Conservation (phyloP, 2,329 filamentous ascomycete genomes). For the Tolypocladium album region DNA sequence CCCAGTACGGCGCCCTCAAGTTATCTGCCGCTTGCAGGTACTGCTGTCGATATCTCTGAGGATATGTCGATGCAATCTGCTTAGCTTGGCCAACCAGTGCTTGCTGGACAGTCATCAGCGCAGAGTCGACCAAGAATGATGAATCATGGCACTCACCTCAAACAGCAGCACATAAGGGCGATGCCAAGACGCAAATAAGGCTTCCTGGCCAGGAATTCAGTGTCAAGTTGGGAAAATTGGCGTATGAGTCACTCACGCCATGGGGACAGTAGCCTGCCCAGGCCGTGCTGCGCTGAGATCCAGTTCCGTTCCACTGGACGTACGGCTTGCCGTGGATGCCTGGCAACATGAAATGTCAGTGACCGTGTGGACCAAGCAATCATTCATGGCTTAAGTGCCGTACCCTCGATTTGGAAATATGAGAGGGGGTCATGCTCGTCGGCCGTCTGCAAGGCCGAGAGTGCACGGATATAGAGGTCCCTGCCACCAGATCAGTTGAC, state of each 20-base stretch:
- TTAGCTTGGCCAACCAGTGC: slow-evolving; percentile 35
- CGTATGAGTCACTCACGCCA: slow-evolving; percentile 17
- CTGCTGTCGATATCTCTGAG: slow-evolving; percentile 14
- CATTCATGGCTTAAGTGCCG: neutral
- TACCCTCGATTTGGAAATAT: slow-evolving; percentile 39
- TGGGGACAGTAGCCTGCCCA: slow-evolving; percentile 38
- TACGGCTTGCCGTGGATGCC: slow-evolving; percentile 32
- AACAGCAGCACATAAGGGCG: slow-evolving; percentile 42
- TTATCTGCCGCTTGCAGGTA: slow-evolving; percentile 34
- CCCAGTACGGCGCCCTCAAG: slow-evolving; percentile 42
- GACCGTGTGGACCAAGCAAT: neutral
- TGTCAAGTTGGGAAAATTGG: neutral
- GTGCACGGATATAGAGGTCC: slow-evolving; percentile 39
- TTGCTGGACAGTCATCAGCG: slow-evolving; percentile 24
- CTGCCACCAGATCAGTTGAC: slow-evolving; percentile 11
- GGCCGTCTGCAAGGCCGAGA: slow-evolving; percentile 29
- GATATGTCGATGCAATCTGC: slow-evolving; percentile 34
- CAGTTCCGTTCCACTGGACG: slow-evolving; percentile 30
- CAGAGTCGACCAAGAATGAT: neutral
- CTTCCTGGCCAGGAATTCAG: slow-evolving; percentile 24
- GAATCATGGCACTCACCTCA: slow-evolving; percentile 28
- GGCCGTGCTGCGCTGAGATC: slow-evolving; percentile 13
- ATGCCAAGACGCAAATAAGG: slow-evolving; percentile 44
- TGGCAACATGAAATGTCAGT: slow-evolving; percentile 3
- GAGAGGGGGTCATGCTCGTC: slow-evolving; percentile 31